These are phyloP conservation scores for Trypanosomatidae sp. DNA, from an alignment of 208 protist genomes.

Conservation along the genomic window DNA sequence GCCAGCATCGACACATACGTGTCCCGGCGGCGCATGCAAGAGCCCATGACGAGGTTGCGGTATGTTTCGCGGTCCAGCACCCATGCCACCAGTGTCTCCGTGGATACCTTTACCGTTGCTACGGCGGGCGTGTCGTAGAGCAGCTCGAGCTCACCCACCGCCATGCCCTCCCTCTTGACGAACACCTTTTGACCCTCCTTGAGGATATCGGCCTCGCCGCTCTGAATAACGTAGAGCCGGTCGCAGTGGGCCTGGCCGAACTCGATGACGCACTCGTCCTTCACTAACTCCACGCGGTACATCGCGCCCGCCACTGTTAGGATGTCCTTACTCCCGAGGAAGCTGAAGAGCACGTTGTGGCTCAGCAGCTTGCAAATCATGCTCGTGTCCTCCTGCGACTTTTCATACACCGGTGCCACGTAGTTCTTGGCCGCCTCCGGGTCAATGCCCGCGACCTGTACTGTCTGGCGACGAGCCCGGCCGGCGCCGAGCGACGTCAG, in stretches of 20 bases:
- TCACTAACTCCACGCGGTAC: constrained; percentile 73
- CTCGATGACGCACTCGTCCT: constrained; percentile 77
- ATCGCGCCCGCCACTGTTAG: constrained; percentile 76
- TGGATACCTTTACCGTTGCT: constrained; percentile 84
- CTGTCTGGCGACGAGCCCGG: constrained; percentile 74
- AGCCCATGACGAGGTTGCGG: constrained; percentile 90
- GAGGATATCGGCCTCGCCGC: constrained; percentile 81
- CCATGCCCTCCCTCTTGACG: constrained; percentile 83
- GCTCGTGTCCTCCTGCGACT: constrained; percentile 72
- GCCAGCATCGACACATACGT: constrained; percentile 75
- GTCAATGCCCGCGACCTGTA: constrained; percentile 77
- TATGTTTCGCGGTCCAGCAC: constrained; percentile 91
- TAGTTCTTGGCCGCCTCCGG: constrained; percentile 86
- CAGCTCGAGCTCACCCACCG: constrained; percentile 89
- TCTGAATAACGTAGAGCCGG: constrained; percentile 90
- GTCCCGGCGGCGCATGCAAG: constrained; percentile 80
- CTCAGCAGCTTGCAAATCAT: constrained; percentile 79
- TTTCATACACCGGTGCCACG: constrained; percentile 68
- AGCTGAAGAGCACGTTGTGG: constrained; percentile 88
- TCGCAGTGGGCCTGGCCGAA: constrained; percentile 68
- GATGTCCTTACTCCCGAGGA: constrained; percentile 71
- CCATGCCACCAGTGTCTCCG: constrained; percentile 75
- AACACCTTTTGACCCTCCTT: constrained; percentile 90
- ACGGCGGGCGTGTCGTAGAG: constrained; percentile 89
- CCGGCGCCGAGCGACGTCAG: constrained; percentile 75